These are phyloP conservation scores for Aspergillus haitiensis DNA, from an alignment of 495 filamentous ascomycete genomes.

Conservation along the genomic window DNA sequence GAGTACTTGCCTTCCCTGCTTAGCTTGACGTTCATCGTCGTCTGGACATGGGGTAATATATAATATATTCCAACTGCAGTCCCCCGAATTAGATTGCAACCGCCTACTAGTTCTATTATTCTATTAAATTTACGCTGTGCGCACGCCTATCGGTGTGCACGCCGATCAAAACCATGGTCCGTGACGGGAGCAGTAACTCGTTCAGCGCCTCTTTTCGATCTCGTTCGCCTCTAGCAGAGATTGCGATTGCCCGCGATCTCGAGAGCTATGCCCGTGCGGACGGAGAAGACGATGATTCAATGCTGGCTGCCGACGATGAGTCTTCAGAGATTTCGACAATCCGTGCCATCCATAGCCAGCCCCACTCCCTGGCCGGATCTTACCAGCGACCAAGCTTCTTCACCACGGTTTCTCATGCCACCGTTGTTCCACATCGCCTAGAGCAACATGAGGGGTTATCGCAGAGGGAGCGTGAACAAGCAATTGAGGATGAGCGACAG, in stretches of 20 bases:
- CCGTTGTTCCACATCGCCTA: constrained; percentile 43
- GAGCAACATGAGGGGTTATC: constrained; percentile 53
- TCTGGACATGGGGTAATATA: too few species aligned
- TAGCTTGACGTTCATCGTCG: too few species aligned
- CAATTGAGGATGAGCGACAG: constrained; percentile 70
- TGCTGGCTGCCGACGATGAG: constrained; percentile 42
- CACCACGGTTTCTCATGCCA: constrained; percentile 57
- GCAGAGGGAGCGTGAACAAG: constrained; percentile 60
- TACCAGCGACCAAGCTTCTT: constrained; percentile 68
- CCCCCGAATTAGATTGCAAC: too few species aligned
- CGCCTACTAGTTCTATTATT: too few species aligned
- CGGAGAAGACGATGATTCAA: constrained; percentile 46
- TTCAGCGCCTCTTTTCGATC: constrained; percentile 46
- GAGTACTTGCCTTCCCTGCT: too few species aligned
- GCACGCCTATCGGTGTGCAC: not conserved
- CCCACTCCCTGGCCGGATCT: constrained; percentile 63
- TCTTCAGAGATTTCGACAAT: constrained; percentile 50
- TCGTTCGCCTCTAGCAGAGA: constrained; percentile 63
- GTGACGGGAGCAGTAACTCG: constrained; percentile 19
- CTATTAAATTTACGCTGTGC: too few species aligned
- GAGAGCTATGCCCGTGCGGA: constrained; percentile 44
- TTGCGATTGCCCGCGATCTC: constrained; percentile 69
- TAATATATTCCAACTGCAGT: too few species aligned
- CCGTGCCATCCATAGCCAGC: constrained; percentile 40
- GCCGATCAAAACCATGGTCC: constrained; percentile 22